Evolutionary conservation across 805 yeast species (phyloP).

Genomic region (Sugiyamaella valdiviana): DNA sequence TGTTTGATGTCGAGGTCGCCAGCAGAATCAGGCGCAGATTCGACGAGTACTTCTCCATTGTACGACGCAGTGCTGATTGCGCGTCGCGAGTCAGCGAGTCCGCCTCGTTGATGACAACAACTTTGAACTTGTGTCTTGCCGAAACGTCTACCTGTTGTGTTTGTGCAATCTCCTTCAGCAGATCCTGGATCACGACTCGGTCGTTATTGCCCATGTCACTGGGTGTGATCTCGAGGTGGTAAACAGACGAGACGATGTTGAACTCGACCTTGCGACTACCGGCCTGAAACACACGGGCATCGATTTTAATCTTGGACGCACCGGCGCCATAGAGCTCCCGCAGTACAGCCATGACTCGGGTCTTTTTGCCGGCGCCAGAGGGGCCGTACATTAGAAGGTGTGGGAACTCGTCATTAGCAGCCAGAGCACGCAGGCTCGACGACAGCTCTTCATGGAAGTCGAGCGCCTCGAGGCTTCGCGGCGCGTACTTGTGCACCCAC

Average conservation of each 20-base stretch:
- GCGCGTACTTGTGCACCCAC: slow-evolving; percentile 96
- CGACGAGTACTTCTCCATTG: slow-evolving; percentile 90
- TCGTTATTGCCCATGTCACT: slow-evolving; percentile 95
- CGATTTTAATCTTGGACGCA: slow-evolving; percentile 80
- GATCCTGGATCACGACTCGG: slow-evolving; percentile 88
- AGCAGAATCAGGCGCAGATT: slow-evolving; percentile 79
- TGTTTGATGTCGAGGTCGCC: slow-evolving; percentile 84
- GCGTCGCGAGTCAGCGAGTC: slow-evolving; percentile 87
- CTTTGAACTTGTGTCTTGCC: slow-evolving; percentile 40
- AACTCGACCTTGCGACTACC: slow-evolving; percentile 74
- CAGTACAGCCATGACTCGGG: slow-evolving; percentile 76
- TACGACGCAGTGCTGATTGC: slow-evolving; percentile 90
- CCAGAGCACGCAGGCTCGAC: slow-evolving; percentile 52
- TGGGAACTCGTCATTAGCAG: slow-evolving; percentile 79
- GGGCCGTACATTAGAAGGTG: slow-evolving; percentile 93
- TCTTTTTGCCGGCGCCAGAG: slow-evolving; percentile 94
- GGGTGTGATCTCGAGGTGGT: slow-evolving; percentile 93
- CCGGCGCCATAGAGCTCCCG: slow-evolving; percentile 76
- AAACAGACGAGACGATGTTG: slow-evolving; percentile 85
- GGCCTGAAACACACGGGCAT: slow-evolving; percentile 76
- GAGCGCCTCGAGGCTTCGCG: slow-evolving; percentile 55
- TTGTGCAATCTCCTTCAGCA: slow-evolving; percentile 89
- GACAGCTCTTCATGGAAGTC: slow-evolving; percentile 66
- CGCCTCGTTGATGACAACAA: slow-evolving; percentile 77
- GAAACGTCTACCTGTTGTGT: slow-evolving; percentile 88